These are phyloP conservation scores for Bryoerythrophyllum caledonicum DNA, from an alignment of 225 moss, liverwort and hornwort species.

Conservation along the genomic window DNA sequence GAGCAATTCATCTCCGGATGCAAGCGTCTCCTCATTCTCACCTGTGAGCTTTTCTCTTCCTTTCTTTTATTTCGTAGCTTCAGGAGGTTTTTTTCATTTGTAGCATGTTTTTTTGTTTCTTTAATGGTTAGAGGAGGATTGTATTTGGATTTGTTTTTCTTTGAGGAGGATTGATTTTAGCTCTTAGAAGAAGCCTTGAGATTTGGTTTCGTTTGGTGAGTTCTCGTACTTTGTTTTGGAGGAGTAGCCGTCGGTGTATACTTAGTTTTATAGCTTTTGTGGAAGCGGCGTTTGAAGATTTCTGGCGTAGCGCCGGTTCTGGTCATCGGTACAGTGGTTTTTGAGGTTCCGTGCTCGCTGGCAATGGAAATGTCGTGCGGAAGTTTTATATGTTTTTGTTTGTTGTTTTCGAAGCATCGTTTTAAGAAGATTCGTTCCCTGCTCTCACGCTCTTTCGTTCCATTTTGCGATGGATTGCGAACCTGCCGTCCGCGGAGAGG, in stretches of 20 bases:
- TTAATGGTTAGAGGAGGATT: no score
- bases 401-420: neutral
- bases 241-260: neutral
- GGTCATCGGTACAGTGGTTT: neutral
- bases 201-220: no score
- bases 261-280: neutral
- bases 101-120: no score
- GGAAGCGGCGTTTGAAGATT: neutral
- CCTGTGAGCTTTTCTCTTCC: no score
- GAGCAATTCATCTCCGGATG: no score
- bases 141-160: no score
- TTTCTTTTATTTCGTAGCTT: no score
- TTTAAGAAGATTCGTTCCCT: neutral
- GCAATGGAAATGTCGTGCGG: neutral
- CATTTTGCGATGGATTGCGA: neutral
- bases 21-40: no score
- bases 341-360: neutral
- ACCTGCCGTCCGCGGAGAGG: neutral
- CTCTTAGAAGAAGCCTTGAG: neutral
- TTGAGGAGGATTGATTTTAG: neutral
- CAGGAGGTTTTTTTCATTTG: no score
- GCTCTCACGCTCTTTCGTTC: neutral
- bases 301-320: neutral
- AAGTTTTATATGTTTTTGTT: neutral
- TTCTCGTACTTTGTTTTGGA: neutral